These are phyloP conservation scores for Herpotrichia juniperi DNA, from an alignment of 2,329 filamentous ascomycete species.

Conservation along the genomic window DNA sequence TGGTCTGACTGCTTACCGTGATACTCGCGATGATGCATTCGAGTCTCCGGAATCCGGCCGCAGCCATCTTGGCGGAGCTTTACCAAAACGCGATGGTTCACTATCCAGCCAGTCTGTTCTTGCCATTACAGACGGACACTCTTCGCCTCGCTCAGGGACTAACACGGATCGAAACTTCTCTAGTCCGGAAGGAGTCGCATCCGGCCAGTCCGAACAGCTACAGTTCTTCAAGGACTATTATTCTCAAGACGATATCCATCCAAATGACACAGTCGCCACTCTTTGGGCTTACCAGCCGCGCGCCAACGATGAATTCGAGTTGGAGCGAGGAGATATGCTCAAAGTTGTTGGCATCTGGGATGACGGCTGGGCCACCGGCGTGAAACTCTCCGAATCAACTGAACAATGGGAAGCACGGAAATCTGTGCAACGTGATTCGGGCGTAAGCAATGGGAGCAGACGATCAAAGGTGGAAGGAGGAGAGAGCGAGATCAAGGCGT, in stretches of 20 bases:
- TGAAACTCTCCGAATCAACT: constrained; percentile 79
- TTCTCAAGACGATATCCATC: constrained; percentile 93
- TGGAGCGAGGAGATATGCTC: constrained; percentile 96
- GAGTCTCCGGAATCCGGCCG: constrained; percentile 73
- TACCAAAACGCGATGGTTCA: constrained; percentile 78
- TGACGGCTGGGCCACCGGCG: constrained; percentile 96
- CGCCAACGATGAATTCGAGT: constrained; percentile 87
- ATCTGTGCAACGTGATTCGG: constrained; percentile 86
- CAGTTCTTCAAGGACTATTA: constrained; percentile 99
- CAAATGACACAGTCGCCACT: constrained; percentile 85
- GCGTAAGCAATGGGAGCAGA: constrained; percentile 79
- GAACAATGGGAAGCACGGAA: constrained; percentile 86
- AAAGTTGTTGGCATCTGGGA: constrained; percentile 99
- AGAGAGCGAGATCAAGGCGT: constrained; percentile 90
- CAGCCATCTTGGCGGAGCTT: constrained; percentile 46
- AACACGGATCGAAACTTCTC: constrained; percentile 69
- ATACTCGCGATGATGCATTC: constrained; percentile 62
- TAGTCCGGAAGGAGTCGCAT: constrained; percentile 81
- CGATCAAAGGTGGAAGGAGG: constrained; percentile 33
- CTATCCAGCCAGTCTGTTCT: constrained; percentile 84
- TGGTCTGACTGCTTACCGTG: constrained; percentile 35
- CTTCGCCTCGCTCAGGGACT: constrained; percentile 68
- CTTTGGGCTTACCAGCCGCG: constrained; percentile 97
- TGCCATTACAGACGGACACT: constrained; percentile 68
- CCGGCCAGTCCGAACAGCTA: constrained; percentile 93